Base-by-base conservation (phyloP, 73 alveolate species). In the Blepharisma japonicum region DNA sequence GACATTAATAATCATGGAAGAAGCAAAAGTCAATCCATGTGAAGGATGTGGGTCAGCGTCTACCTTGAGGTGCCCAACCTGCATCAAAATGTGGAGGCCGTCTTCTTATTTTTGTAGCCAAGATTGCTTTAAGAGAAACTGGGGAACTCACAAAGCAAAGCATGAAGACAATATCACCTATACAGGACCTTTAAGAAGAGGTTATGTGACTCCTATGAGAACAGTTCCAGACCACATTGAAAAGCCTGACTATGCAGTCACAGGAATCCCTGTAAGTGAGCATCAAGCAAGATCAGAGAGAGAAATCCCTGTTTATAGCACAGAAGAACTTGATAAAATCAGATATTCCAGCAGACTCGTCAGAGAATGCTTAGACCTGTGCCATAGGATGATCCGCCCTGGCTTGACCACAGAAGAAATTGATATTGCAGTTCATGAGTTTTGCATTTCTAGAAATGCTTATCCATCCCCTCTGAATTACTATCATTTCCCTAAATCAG, bases 401-500 rank as follows among this genome's bases (percentile, higher is more conserved):
- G 99, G 99, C 5, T 97, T 91, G 20, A 95, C 98, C 2, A 89
- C 98, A 1, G 99, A 95, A 71, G 97, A 95, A 76, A 82, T 95
- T 68, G 99, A 95, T 67, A 81, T 87, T 55, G 92, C 88, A 11
- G 97, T 91, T 14, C 97, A 91, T 83, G 97, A 95, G 87, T 79
- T 74, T 55, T 86, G 86, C 55, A 90, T 95, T 49, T 94, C 84
- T 49, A 81, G 84, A 74, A 96, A 94, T 90, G 92, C 95, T 71
- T 95, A 95, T 68, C 99, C 99, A 5, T 89, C 97, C 54, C 99
- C 99, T 1, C 80, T 95, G 82, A 95, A 95, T 77, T 95, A 95
- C 87, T 84, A 84, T 71, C 83, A 81, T 72, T 95, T 95, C 86
- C 99, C 99, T n/a, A 93, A 95, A 86, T 77, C 95, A 42, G 87